Base-by-base conservation (phyloP, 768 basidiomycete genomes). In the Myochromella boudieri region DNA sequence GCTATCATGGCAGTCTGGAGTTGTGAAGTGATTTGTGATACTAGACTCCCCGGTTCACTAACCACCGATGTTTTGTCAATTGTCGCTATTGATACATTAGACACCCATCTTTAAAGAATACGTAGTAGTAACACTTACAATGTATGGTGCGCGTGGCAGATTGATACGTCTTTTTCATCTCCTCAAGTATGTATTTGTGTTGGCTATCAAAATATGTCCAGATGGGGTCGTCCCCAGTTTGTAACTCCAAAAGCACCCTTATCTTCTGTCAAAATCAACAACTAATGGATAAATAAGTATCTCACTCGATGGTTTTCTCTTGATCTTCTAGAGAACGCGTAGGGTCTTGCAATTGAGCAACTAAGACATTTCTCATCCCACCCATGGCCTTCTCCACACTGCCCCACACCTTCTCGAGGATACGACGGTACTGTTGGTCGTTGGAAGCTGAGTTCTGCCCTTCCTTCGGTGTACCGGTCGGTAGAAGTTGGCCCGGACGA, bases 181-280 rank as follows among this genome's bases (percentile, higher is more conserved):
- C 80, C 26, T 85, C 80, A 57, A 95, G 69, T 38, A 97, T 91
- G 59, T 91, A 80, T 33, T 82, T 79, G 61, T 98, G 93, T 54
- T 98, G 95, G 46, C 84, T 84, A 56, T 98, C 97, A 56, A 99
- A 90, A 65, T 90, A 99, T 7, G 85, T 82, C 97, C 95, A 99
- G 34, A 93, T 80, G 0, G 95, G 91, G 60, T 99, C 95, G 48
- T 95, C 92, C 9, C 82, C 75, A 1, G 82, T 75, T 57, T 88
- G 90, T 46, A 99, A 68, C 53, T 99, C 95, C 40, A 94, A 71
- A 25, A 98, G 68, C 39, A 97, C 87, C 59, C 95, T 98, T 54
- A 28, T 42, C 0, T 12, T 6, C 14, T 27, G 28, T 51, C 36
- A 63, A 46, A 20, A 42, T 9, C n/a, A 41, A 40, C 31, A 26